Base-by-base conservation (phyloP, 257 asterid species). In the Nemophila menziesii region DNA sequence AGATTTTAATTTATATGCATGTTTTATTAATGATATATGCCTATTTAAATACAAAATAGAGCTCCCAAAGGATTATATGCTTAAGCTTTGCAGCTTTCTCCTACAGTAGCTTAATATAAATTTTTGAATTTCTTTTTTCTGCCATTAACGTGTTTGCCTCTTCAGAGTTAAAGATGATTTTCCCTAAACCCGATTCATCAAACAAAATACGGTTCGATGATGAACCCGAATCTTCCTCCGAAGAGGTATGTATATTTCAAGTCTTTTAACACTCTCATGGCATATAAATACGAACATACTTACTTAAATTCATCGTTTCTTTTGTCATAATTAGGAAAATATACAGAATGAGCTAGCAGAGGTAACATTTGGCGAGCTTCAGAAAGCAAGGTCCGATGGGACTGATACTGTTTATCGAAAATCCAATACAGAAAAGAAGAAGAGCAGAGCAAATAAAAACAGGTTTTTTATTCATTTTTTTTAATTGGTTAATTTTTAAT, bases 341-440 rank as follows among this genome's bases (percentile, higher is more conserved):
- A 68, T 89, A 29, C 69, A 78, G 70, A 61, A 58, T 26, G 93
- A 79, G 60, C 78, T 90, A 23, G 96, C 80, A 7, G 82, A 89
- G 8, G 94, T 77, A 41, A 90, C 98, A 22, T 90, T 85, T 46
- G 98, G 71, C 68, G 98, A 90, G 72, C 65, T 77, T 62, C 93
- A 67, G 67, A 81, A 69, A 60, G 98, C 96, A 10, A 63, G 73
- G 62, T 70, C 94, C 39, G 92, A 90, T 73, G 98, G 98, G 4
- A 68, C 96, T 0, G 98, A 70, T 16, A 65, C 65, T 67, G 66
- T 78, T 13, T 55, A 64, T 55, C 58, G 77, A 60, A 90, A 69
- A 59, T 46, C 56, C 16, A 60, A 64, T 12, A 27, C 49, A 1
- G 76, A 75, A 55, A 73, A 73, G 21, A 84, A 70, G 54, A 56